Percentiles rank a stretch among this genome's conserved stretches.
These are phyloP conservation scores for Suhomyces terraborum DNA, from an alignment of 1,139 yeast genomes.

Conservation along the genomic window DNA sequence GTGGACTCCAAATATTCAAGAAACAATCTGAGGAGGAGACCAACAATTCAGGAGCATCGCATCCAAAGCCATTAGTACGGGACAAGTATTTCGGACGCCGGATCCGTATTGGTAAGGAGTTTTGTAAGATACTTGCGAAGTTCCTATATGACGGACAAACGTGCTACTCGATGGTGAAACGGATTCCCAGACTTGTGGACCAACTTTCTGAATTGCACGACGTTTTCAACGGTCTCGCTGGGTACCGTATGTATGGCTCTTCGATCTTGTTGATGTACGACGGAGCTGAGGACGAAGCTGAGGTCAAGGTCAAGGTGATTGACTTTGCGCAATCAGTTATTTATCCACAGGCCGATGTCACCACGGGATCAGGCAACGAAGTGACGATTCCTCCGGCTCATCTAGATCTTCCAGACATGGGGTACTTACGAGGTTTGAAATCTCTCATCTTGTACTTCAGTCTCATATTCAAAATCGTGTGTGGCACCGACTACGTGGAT, in stretches of 20 bases:
- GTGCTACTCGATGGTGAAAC: conserved; percentile 60
- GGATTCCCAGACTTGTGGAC: conserved; percentile 65
- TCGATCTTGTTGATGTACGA: conserved; percentile 88
- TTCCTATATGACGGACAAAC: conserved; percentile 76
- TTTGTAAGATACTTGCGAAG: conserved; percentile 70
- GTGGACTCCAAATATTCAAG: conserved; percentile 74
- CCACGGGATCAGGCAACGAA: conserved; percentile 16
- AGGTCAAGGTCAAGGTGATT: conserved; percentile 68
- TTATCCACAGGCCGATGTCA: conserved; percentile 54
- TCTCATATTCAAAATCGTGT: conserved; percentile 51
- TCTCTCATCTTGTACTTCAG: conserved; percentile 67
- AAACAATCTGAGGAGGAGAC: conserved; percentile 9
- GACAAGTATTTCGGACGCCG: conserved; percentile 93
- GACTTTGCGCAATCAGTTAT: conserved; percentile 96
- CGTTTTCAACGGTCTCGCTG: conserved; percentile 58
- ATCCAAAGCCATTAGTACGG: conserved; percentile 45
- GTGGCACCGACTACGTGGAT: conserved; percentile 25
- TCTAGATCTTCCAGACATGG: conserved; percentile 67
- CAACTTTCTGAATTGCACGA: conserved; percentile 59
- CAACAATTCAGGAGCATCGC: conserved; percentile 3
- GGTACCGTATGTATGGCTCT: conserved; percentile 93
- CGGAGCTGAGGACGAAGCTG: conserved; percentile 41
- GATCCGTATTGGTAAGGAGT: conserved; percentile 72
- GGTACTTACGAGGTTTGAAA: conserved; percentile 79
- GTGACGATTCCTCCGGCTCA: conserved; percentile 63